A percentile compares a stretch with the other conserved stretches of the same genome.
phyloP scores from a whole-genome alignment of 257 asterid genomes.

The Solanum infundibuliforme region DNA sequence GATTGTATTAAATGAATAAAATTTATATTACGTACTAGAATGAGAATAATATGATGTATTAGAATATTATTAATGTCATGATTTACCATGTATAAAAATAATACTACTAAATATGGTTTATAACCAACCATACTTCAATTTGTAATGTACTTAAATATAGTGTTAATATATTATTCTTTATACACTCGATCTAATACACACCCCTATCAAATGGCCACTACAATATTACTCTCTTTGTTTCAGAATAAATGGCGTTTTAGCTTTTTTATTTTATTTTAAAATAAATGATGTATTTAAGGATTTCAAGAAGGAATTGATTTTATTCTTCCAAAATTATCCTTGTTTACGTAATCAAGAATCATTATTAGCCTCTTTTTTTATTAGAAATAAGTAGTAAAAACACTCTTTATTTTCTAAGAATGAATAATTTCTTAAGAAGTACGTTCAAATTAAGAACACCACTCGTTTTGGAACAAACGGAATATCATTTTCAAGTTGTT shows the following conservation, averaged over 20 bases:
- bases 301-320: not conserved
- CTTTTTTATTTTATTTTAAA: too few species aligned
- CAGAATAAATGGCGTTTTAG: too few species aligned
- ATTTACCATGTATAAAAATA: not conserved
- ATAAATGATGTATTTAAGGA: too few species aligned
- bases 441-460: not conserved
- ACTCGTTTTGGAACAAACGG: not conserved
- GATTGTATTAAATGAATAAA: not conserved
- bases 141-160: not conserved
- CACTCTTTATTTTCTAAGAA: not conserved
- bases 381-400: too few species aligned
- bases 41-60: not conserved
- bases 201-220: too few species aligned
- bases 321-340: not conserved
- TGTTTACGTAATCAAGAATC: too few species aligned
- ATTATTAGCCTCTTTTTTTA: not conserved
- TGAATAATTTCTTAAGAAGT: not conserved
- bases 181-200: not conserved
- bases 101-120: not conserved
- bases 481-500: not conserved
- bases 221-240: too few species aligned
- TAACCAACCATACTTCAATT: not conserved
- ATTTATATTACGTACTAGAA: not conserved
- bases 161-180: too few species aligned
- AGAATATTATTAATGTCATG: not conserved